Percentiles rank a stretch among this genome's conserved stretches.
phyloP scores from a whole-genome alignment of 371 early-diverging fungal genomes.

The Mucor saturninus region DNA sequence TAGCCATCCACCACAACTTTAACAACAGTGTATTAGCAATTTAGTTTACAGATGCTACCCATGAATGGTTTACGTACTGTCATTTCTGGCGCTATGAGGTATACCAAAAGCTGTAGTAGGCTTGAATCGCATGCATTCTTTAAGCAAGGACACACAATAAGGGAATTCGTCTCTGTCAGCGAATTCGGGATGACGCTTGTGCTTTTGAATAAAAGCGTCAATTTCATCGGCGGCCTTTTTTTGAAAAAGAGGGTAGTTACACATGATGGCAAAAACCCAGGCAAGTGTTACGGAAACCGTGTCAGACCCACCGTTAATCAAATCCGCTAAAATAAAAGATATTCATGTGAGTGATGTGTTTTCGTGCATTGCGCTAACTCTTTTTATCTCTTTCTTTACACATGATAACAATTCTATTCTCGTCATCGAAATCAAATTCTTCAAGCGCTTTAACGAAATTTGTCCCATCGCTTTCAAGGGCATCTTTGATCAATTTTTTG shows the following conservation, averaged over 20 bases:
- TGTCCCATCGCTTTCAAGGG: slow-evolving; percentile 1
- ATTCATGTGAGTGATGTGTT: neutral
- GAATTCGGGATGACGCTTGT: slow-evolving; percentile 16
- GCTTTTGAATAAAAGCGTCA: slow-evolving; percentile 10
- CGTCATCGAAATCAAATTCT: neutral
- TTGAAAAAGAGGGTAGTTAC: slow-evolving; percentile 19
- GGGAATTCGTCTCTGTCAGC: slow-evolving; percentile 16
- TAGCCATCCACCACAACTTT: slow-evolving; percentile 13
- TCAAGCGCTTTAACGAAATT: slow-evolving; percentile 14
- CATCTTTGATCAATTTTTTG: slow-evolving; percentile 8
- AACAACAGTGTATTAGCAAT: neutral
- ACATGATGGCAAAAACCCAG: slow-evolving; percentile 22
- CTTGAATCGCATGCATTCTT: slow-evolving; percentile 22
- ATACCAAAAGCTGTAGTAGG: slow-evolving; percentile 15
- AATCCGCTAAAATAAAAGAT: slow-evolving; percentile 12
- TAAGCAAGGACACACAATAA: slow-evolving; percentile 13
- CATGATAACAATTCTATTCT: slow-evolving; percentile 11
- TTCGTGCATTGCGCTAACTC: neutral
- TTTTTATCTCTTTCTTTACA: neutral
- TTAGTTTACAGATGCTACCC: neutral
- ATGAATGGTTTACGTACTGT: slow-evolving; percentile 10
- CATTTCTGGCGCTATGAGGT: slow-evolving; percentile 14
- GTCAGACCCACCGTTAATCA: slow-evolving; percentile 24
- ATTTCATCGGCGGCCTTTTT: slow-evolving; percentile 16
- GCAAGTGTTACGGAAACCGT: slow-evolving; percentile 14